Evolutionary conservation across 805 yeast species (phyloP).

Genomic region (Candida saitoana): DNA sequence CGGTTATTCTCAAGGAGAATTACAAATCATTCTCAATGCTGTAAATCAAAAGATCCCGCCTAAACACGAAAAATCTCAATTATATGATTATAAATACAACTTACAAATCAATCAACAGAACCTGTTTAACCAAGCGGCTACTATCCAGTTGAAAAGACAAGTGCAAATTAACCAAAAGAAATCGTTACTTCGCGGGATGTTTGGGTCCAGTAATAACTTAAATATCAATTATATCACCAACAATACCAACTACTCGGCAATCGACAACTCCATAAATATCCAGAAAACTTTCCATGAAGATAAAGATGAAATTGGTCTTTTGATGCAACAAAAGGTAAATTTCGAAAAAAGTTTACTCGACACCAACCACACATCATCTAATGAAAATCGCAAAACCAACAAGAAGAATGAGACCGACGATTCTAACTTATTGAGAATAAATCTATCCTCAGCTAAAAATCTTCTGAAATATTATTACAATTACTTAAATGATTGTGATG

Average conservation of each 20-base stretch:
- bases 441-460: not conserved
- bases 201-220: conserved; percentile 35
- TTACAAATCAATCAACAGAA: conserved; percentile 31
- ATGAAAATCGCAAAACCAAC: conserved; percentile 43
- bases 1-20: conserved; percentile 36
- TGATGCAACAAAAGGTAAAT: conserved; percentile 31
- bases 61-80: conserved; percentile 21
- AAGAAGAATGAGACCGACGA: not conserved
- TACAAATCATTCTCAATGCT: conserved; percentile 20
- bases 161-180: conserved; percentile 38
- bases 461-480: not conserved
- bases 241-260: conserved; percentile 35
- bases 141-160: conserved; percentile 33
- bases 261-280: conserved; percentile 33
- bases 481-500: not conserved
- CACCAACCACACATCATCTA: conserved; percentile 23
- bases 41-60: conserved; percentile 11
- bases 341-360: conserved; percentile 11
- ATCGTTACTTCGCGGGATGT: conserved; percentile 33
- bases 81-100: conserved; percentile 28
- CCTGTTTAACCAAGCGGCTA: conserved; percentile 28
- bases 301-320: conserved; percentile 32
- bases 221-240: conserved; percentile 40
- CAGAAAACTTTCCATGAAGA: conserved; percentile 41
- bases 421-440: not conserved